These are phyloP conservation scores for Trichoderma simmonsii DNA, from an alignment of 2,329 filamentous ascomycete species.

Conservation along the genomic window DNA sequence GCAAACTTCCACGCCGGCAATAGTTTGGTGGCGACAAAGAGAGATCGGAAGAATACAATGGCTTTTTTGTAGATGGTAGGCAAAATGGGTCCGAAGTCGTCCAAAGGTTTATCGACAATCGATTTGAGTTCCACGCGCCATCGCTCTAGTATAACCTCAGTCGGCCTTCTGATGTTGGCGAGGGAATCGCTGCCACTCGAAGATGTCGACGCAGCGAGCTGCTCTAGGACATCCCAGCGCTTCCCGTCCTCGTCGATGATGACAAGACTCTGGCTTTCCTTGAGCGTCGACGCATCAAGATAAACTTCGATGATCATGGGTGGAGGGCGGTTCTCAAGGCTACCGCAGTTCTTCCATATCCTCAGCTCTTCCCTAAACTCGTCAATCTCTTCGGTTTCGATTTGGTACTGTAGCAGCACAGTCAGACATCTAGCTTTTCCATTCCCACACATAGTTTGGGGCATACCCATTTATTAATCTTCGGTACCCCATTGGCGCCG, in stretches of 20 bases:
- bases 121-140: conserved; percentile 81
- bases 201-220: conserved; percentile 63
- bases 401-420: conserved; percentile 69
- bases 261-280: conserved; percentile 81
- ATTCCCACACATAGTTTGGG: conserved; percentile 19
- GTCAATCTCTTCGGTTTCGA: conserved; percentile 90
- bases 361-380: conserved; percentile 77
- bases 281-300: conserved; percentile 74
- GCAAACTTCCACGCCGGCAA: conserved; percentile 83
- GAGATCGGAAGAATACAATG: conserved; percentile 87
- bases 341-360: conserved; percentile 77
- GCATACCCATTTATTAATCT: conserved; percentile 83
- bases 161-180: conserved; percentile 45
- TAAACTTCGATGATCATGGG: conserved; percentile 89
- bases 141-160: conserved; percentile 81
- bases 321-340: conserved; percentile 72
- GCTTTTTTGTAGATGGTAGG: conserved; percentile 96
- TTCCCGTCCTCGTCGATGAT: conserved; percentile 86
- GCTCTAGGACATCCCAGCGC: conserved; percentile 86
- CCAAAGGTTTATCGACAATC: conserved; percentile 44
- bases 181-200: conserved; percentile 47
- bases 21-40: conserved; percentile 78
- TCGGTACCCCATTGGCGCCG: conserved; percentile 44
- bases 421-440: neutral
- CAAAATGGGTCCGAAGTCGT: conserved; percentile 61